phyloP scores from a whole-genome alignment of 768 basidiomycete genomes.

The Zangia roseola region DNA sequence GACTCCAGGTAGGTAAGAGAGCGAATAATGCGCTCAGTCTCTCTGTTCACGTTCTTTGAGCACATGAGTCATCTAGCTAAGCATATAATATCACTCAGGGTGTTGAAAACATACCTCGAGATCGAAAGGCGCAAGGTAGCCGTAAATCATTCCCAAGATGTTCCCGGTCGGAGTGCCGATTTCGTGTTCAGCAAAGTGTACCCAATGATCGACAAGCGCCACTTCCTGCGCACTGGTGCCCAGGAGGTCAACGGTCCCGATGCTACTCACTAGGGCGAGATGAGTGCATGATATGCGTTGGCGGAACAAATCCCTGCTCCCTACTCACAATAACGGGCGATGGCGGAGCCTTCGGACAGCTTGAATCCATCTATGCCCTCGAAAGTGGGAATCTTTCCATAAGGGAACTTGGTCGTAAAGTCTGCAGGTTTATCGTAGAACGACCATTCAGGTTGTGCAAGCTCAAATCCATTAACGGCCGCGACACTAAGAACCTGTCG shows the following conservation, averaged over 20 bases:
- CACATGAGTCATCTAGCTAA: too few relatives aligned
- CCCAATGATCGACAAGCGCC: constrained; percentile 19
- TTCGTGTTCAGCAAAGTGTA: constrained; percentile 20
- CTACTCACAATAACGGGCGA: constrained; percentile 21
- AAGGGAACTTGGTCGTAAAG: constrained; percentile 13
- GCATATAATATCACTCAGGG: too few relatives aligned
- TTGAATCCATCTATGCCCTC: constrained; percentile 19
- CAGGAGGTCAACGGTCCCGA: constrained; percentile 13
- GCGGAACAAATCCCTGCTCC: background rate
- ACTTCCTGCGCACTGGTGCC: constrained; percentile 11
- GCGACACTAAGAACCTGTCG: too few relatives aligned
- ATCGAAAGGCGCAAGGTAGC: background rate
- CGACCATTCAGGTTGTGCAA: constrained; percentile 2
- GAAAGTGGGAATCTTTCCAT: constrained; percentile 20
- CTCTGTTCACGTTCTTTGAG: too few relatives aligned
- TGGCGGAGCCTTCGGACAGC: constrained; percentile 13
- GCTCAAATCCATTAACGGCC: constrained; percentile 14
- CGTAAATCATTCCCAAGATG: background rate
- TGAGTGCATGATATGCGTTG: background rate
- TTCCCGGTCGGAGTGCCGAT: background rate
- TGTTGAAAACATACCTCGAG: constrained; percentile 10
- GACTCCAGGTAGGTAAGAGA: constrained; percentile 16
- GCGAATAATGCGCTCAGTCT: background rate
- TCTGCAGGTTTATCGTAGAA: constrained; percentile 12
- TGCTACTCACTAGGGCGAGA: constrained; percentile 7